A percentile compares a stretch with the other conserved stretches of the same genome.
phyloP scores from a whole-genome alignment of 2,329 filamentous ascomycete genomes.

The Aspergillus sp. region DNA sequence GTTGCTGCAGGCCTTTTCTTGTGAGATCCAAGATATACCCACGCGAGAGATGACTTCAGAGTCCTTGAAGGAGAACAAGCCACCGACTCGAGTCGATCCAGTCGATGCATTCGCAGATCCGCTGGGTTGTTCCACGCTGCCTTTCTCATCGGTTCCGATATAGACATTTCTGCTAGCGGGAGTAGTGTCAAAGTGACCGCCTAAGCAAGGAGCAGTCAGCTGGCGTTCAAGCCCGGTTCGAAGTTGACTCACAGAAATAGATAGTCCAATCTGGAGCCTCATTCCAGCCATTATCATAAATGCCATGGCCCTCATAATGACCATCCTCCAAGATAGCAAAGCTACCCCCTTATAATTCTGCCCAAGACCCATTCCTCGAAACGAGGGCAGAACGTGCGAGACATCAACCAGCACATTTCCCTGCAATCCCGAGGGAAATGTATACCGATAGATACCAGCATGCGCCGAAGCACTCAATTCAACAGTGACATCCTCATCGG shows the following conservation, averaged over 20 bases:
- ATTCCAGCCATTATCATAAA: constrained; percentile 66
- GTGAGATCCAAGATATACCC: constrained; percentile 65
- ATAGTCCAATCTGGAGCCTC: constrained; percentile 49
- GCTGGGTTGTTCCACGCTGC: constrained; percentile 23
- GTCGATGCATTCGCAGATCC: constrained; percentile 36
- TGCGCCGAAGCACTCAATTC: constrained; percentile 55
- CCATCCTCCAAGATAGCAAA: constrained; percentile 49
- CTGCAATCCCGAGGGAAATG: constrained; percentile 43
- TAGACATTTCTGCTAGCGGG: constrained; percentile 27
- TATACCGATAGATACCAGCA: constrained; percentile 53
- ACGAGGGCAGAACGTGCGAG: constrained; percentile 62
- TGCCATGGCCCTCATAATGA: constrained; percentile 57
- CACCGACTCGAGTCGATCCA: constrained; percentile 38
- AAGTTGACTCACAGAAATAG: constrained; percentile 21
- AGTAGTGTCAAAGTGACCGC: constrained; percentile 53
- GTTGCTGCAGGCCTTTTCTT: constrained; percentile 55
- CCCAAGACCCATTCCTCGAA: constrained; percentile 55
- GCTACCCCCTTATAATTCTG: constrained; percentile 59
- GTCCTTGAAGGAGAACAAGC: constrained; percentile 51
- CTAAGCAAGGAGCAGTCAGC: constrained; percentile 38
- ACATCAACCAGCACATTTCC: constrained; percentile 58
- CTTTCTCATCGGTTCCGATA: constrained; percentile 17
- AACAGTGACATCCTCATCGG: constrained; percentile 53
- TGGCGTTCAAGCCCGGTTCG: not conserved
- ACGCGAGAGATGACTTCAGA: constrained; percentile 52